Evolutionary conservation across 2,329 filamentous ascomycete species (phyloP), one percentile per base, ranked within the genome.

Genomic region (Calonectria crousiana): DNA sequence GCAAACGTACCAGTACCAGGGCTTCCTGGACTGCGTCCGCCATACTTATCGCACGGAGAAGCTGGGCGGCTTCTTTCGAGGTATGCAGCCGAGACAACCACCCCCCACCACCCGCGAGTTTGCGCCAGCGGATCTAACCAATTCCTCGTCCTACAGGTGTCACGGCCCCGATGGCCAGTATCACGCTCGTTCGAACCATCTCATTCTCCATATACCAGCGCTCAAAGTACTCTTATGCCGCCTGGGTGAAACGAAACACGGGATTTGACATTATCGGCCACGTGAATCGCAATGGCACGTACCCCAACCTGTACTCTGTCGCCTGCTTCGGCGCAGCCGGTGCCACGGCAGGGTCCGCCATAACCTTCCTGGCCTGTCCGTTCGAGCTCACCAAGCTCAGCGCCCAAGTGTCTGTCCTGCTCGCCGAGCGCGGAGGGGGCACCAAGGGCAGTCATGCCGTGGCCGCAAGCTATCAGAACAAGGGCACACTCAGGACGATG

Each of bases 371-470:
- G 79, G 94, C 95, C 78, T 97, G 95, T 81, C 95, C 95, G 1
- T 97, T 97, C 82, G 95, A 97, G 84, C 89, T 97, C 83, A 96
- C 94, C n/a, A 97, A 97, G 84, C 89, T 97, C 73, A 96, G 94
- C 83, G 94, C 95, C 20, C 95, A 97, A 83, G 93, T 97, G 26
- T 95, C 95, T 2, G 93, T 95, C 14, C 87, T 96, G 73, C 91
- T 96, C 86, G 93, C 93, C 23, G 83, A 86, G 71, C 82, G 84
- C 9, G 83, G 83, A 18, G 80, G 78, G 10, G 78, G 78, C 23
- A 82, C 77, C 66, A 81, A 84, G 64, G 87, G 90, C 77, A 90
- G 88, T 79, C 92, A 90, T 77, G 89, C 88, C 16, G 89, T 93
- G 66, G 92, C 92, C 28, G 86, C 90, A 70, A 95, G 92, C 83